Evolutionary conservation across 1,284 basidiomycete species (phyloP).

Genomic region (Ustilago xerochloae): DNA sequence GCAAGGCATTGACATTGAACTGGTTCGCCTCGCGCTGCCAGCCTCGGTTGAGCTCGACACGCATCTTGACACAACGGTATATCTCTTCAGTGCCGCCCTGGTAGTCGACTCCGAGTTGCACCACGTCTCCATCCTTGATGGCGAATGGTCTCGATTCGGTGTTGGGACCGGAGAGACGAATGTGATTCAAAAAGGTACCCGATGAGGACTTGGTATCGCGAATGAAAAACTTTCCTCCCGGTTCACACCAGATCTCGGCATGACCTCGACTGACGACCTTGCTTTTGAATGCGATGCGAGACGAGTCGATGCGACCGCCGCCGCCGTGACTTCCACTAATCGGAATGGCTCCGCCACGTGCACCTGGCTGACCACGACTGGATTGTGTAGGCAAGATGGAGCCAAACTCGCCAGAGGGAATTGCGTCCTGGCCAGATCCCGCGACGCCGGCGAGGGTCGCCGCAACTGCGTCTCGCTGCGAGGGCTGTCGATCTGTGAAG

Average conservation of each 20-base stretch:
- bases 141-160: slow-evolving; percentile 79
- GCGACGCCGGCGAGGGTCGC: slow-evolving; percentile 5
- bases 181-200: slow-evolving; percentile 96
- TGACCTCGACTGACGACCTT: slow-evolving; percentile 95
- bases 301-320: slow-evolving; percentile 56
- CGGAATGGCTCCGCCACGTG: slow-evolving; percentile 45
- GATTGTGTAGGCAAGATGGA: slow-evolving; percentile 5
- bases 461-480: slow-evolving; percentile 19
- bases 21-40: slow-evolving; percentile 89
- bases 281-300: slow-evolving; percentile 84
- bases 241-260: slow-evolving; percentile 89
- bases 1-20: slow-evolving; percentile 89
- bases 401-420: slow-evolving; percentile 18
- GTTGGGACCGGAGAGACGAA: slow-evolving; percentile 84
- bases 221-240: slow-evolving; percentile 80
- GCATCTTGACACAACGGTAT: slow-evolving; percentile 97
- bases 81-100: slow-evolving; percentile 97
- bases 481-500: slow-evolving; percentile 78
- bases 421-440: slow-evolving; percentile 5
- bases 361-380: slow-evolving; percentile 42
- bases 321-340: slow-evolving; percentile 72
- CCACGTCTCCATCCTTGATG: slow-evolving; percentile 91
- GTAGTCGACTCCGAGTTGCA: slow-evolving; percentile 97
- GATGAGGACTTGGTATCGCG: slow-evolving; percentile 89
- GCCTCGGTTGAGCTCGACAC: slow-evolving; percentile 82